Conservation (phyloP, 2,329 filamentous ascomycete species). For the Scytalidium sp. region DNA sequence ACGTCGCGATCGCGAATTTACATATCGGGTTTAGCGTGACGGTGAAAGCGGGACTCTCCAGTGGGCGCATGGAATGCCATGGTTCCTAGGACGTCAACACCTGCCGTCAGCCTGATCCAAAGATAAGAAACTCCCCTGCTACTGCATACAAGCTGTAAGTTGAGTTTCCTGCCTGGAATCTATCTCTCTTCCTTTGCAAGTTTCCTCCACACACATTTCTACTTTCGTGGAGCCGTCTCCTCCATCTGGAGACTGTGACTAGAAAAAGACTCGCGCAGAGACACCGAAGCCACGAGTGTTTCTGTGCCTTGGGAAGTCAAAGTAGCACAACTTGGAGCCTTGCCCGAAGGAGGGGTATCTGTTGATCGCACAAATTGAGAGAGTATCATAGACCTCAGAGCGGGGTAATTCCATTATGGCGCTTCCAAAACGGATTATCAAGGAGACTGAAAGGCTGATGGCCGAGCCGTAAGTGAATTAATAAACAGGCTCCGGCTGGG, state of each 20-base stretch:
- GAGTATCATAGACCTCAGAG: neutral
- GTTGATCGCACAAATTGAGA: neutral
- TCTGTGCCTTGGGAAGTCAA: neutral
- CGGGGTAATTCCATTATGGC: constrained; percentile 46
- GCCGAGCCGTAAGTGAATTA: constrained; percentile 78
- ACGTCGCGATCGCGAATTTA: neutral
- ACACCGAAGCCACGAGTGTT: neutral
- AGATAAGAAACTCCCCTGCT: neutral
- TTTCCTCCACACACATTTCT: neutral
- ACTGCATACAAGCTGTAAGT: neutral
- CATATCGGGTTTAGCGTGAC: neutral
- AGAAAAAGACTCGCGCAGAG: neutral
- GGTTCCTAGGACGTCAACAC: neutral
- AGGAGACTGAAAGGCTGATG: constrained; percentile 97
- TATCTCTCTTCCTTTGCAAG: neutral
- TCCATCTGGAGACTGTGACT: neutral
- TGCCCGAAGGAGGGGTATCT: neutral
- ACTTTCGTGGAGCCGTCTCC: neutral
- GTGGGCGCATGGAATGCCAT: neutral
- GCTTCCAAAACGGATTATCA: constrained; percentile 93
- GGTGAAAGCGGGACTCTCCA: neutral
- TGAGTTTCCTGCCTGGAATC: neutral
- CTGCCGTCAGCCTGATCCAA: neutral
- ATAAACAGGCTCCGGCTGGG: constrained; percentile 4
- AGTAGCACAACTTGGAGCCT: neutral